A percentile compares a stretch with the other conserved stretches of the same genome.
Evolutionary conservation across 805 yeast genomes (phyloP).

Genomic region (Starmerella bacillaris): DNA sequence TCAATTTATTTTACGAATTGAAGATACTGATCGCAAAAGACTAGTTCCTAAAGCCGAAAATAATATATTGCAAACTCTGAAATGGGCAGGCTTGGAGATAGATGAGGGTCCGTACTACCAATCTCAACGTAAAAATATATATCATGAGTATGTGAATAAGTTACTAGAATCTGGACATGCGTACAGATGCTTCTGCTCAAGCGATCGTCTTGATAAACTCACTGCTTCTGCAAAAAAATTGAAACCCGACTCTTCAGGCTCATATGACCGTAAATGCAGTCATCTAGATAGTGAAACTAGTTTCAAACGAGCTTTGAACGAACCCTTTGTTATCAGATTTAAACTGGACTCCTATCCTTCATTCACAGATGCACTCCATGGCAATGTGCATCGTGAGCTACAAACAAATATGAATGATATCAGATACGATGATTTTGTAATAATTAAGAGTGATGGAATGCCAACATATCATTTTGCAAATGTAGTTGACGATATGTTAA

Average conservation of each 20-base stretch:
- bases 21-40: constrained; percentile 81
- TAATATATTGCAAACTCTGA: constrained; percentile 53
- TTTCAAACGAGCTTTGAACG: constrained; percentile 18
- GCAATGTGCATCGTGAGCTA: constrained; percentile 56
- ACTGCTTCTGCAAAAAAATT: constrained; percentile 55
- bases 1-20: constrained; percentile 61
- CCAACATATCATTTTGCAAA: constrained; percentile 97
- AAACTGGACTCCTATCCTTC: constrained; percentile 53
- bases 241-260: constrained; percentile 71
- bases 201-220: constrained; percentile 50
- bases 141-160: constrained; percentile 37
- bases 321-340: constrained; percentile 46
- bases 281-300: constrained; percentile 30
- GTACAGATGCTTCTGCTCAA: constrained; percentile 72
- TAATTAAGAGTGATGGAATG: constrained; percentile 79
- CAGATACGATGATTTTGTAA: constrained; percentile 75
- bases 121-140: constrained; percentile 56
- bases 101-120: constrained; percentile 83
- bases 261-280: constrained; percentile 73
- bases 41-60: constrained; percentile 67
- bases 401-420: constrained; percentile 53
- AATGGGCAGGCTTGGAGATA: constrained; percentile 55
- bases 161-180: constrained; percentile 53
- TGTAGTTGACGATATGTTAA: constrained; percentile 83
- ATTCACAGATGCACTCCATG: constrained; percentile 63